Conservation (phyloP, 2,329 filamentous ascomycete genomes). For the Aspergillus sp. region DNA sequence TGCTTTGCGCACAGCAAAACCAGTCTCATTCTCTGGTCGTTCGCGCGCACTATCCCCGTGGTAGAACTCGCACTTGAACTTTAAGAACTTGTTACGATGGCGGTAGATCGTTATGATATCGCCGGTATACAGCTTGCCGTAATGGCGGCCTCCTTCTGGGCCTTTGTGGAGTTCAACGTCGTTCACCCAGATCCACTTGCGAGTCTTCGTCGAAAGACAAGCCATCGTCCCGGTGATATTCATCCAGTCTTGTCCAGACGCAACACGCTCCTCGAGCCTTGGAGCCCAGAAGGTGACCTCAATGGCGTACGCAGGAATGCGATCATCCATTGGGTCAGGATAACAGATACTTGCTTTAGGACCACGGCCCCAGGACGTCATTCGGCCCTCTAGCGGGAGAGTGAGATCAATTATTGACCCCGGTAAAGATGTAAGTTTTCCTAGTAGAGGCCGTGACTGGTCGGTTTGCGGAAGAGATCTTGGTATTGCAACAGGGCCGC, state of each 20-base stretch:
- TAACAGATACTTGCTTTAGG: conserved; percentile 68
- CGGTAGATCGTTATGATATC: conserved; percentile 75
- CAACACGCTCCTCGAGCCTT: conserved; percentile 61
- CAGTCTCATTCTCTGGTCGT: conserved; percentile 43
- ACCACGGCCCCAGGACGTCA: conserved; percentile 77
- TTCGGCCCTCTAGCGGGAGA: conserved; percentile 64
- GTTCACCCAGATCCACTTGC: conserved; percentile 75
- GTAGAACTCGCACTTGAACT: conserved; percentile 48
- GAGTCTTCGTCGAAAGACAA: conserved; percentile 78
- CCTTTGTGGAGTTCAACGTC: conserved; percentile 62
- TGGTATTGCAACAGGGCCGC: conserved; percentile 8
- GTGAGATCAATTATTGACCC: conserved; percentile 66
- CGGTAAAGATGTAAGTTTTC: conserved; percentile 63
- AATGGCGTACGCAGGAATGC: conserved; percentile 79
- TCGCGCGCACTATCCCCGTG: conserved; percentile 45
- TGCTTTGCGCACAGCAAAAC: conserved; percentile 42
- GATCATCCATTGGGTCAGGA: conserved; percentile 61
- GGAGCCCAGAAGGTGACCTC: conserved; percentile 73
- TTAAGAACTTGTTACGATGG: conserved; percentile 38
- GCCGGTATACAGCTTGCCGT: conserved; percentile 70
- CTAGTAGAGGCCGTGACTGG: conserved; percentile 51
- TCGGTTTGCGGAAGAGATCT: conserved; percentile 24
- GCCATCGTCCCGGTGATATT: conserved; percentile 58
- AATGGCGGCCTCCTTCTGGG: conserved; percentile 55
- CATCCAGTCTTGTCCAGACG: conserved; percentile 58